phyloP scores from a whole-genome alignment of 2,329 filamentous ascomycete genomes.

The Pseudogymnoascus sp. region DNA sequence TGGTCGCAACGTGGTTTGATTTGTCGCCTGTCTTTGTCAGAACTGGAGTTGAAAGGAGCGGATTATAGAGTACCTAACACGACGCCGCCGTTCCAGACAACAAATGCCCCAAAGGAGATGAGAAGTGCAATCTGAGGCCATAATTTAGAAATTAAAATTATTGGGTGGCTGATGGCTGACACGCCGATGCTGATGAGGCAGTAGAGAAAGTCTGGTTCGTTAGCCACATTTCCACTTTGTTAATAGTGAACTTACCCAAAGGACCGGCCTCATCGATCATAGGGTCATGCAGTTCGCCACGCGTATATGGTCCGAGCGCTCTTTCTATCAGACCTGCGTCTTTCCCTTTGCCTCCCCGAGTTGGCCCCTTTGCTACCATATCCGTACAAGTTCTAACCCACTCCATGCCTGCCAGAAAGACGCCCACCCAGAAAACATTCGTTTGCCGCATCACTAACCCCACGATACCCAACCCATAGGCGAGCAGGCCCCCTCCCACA shows the following conservation, averaged over 20 bases:
- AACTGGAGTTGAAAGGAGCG: not conserved
- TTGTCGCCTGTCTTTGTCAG: slow-evolving; percentile 63
- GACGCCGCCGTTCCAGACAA: slow-evolving; percentile 82
- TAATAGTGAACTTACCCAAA: slow-evolving; percentile 36
- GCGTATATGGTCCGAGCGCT: slow-evolving; percentile 26
- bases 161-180: slow-evolving; percentile 44
- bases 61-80: slow-evolving; percentile 62
- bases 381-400: slow-evolving; percentile 42
- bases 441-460: slow-evolving; percentile 81
- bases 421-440: slow-evolving; percentile 90
- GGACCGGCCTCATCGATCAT: slow-evolving; percentile 39
- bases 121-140: slow-evolving; percentile 59
- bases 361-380: slow-evolving; percentile 12
- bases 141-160: slow-evolving; percentile 37
- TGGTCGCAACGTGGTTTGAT: slow-evolving; percentile 80
- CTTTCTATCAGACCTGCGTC: not conserved
- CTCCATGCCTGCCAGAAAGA: slow-evolving; percentile 62
- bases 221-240: slow-evolving; percentile 15
- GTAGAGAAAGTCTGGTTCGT: slow-evolving; percentile 41
- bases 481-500: slow-evolving; percentile 22
- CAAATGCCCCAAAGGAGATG: slow-evolving; percentile 61
- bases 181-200: slow-evolving; percentile 56
- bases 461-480: slow-evolving; percentile 48
- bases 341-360: slow-evolving; percentile 12
- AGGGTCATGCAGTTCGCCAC: slow-evolving; percentile 49